Evolutionary conservation across 2,329 filamentous ascomycete genomes (phyloP), one percentile per base, ranked within the genome.

Genomic region (Thelonectria blattea): DNA sequence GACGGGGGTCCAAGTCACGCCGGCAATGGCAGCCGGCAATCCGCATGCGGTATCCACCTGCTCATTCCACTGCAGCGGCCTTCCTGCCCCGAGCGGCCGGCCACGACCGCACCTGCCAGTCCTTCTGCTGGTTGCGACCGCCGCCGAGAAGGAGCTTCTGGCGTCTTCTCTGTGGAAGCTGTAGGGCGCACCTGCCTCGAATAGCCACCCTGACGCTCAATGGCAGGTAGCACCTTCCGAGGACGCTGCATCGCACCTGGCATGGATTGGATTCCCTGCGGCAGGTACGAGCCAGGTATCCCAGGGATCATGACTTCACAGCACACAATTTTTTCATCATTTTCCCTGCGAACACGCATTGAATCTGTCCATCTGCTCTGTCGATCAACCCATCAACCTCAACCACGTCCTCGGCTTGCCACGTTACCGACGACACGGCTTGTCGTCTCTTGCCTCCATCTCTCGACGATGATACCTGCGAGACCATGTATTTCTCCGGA

Each of bases 1-100:
- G 59, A 58, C 67, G 52, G 47, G 39, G 10, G 18, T 4, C n/a
- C 18, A 54, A 37, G 65, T 67, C 62, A 41, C 45, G 34, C 50
- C 64, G 64, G 67, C 55, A 60, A 30, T 56, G 37, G 48, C 58
- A 61, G 50, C 67, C 67, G 66, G 62, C 54, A 62, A 66, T 60
- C 65, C 66, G 59, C 49, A 60, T 55, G 58, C 55, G 54, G 63
- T 56, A 61, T 66, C 62, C 64, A 65, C 56, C 60, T 50, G 46
- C 61, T 65, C 63, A 60, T 53, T 52, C 58, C 58, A 60, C 58
- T 60, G 48, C 17, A 56, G 58, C 42, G 42, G 58, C 52, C 27
- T 60, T 52, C 12, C 46, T 24, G 59, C 50, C 42, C 58, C 58
- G 52, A 52, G 53, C 56, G 67, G 60, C 65, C 67, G 67, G 67